phyloP scores from a whole-genome alignment of 495 filamentous ascomycete species.

The Neurospora discreta region DNA sequence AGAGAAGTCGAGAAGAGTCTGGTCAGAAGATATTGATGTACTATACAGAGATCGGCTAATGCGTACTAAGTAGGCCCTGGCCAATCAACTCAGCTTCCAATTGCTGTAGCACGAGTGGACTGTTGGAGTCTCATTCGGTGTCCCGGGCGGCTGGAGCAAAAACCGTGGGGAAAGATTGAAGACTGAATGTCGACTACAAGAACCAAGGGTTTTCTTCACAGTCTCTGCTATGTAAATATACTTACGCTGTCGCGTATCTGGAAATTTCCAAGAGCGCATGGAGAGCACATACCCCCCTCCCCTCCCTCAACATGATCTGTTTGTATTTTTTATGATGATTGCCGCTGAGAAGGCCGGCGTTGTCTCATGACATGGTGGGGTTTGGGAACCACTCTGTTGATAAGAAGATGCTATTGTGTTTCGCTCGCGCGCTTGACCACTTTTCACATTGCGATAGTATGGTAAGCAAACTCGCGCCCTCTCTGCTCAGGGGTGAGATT shows the following conservation, averaged over 20 bases:
- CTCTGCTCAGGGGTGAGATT: neutral
- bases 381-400: neutral
- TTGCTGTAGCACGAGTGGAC: neutral
- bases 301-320: neutral
- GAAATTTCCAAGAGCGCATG: neutral
- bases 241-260: neutral
- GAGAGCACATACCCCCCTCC: neutral
- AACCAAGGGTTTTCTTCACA: neutral
- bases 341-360: neutral
- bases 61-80: neutral
- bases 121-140: neutral
- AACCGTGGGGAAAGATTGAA: neutral
- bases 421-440: neutral
- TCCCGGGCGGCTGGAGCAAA: neutral
- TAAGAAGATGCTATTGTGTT: neutral
- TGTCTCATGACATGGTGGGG: neutral
- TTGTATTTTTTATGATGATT: neutral
- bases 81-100: neutral
- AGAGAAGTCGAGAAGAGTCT: neutral
- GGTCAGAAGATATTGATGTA: neutral
- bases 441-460: neutral
- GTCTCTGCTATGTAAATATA: neutral
- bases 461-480: neutral
- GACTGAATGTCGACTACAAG: neutral
- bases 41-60: neutral